Conservation (phyloP, 768 basidiomycete genomes). For the Strobilomyces confusus region DNA sequence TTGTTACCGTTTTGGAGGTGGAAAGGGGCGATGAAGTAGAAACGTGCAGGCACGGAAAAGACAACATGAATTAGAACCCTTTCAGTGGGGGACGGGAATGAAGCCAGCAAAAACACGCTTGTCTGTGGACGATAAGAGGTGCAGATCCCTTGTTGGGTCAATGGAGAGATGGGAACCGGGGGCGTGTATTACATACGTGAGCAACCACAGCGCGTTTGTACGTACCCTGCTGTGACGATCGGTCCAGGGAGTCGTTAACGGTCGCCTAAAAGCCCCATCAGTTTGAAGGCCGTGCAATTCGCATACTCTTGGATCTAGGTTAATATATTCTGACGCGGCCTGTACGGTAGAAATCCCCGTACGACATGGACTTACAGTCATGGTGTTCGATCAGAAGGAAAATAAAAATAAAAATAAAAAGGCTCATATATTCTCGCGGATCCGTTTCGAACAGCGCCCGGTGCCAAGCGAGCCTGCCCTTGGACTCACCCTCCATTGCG, state of each 20-base stretch:
- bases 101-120: constrained; percentile 2
- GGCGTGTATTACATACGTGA: constrained; percentile 23
- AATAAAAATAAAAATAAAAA: constrained; percentile 3
- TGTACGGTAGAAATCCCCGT: background rate
- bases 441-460: background rate
- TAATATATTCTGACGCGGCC: background rate
- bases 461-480: background rate
- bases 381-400: constrained; percentile 4
- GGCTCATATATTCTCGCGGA: constrained; percentile 7
- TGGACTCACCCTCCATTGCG: background rate
- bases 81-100: constrained; percentile 20
- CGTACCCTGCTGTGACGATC: constrained; percentile 28
- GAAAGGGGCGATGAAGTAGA: constrained; percentile 17
- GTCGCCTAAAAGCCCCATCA: constrained; percentile 21
- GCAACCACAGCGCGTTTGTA: constrained; percentile 14
- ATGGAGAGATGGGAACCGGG: background rate
- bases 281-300: constrained; percentile 9
- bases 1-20: constrained; percentile 5
- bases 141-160: constrained; percentile 10
- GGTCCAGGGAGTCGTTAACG: constrained; percentile 1
- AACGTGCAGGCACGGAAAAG: constrained; percentile 5
- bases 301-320: constrained; percentile 14
- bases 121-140: constrained; percentile 1
- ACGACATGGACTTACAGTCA: constrained; percentile 1
- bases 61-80: constrained; percentile 4